Evolutionary conservation across 176 grass and related monocot genomes (phyloP), one percentile per base, ranked within the genome.

Genomic region (Eremochloa ophiuroides): DNA sequence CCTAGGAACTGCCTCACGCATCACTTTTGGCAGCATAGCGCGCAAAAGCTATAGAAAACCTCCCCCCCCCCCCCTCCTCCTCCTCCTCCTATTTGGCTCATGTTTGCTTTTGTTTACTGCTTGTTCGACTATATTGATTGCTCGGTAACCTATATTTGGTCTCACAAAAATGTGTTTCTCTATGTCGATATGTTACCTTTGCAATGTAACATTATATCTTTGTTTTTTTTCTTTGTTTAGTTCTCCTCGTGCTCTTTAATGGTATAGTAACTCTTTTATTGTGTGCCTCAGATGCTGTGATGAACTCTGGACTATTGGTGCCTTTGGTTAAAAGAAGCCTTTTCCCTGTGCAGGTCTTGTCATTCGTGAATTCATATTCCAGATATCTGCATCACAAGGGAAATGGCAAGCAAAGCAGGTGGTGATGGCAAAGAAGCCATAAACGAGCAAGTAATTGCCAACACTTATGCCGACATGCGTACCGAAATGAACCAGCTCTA

Each of bases 401-500:
- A 77, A 83, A 97, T 97, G 94, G 85, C 89, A 23, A 81, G 39
- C 91, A 85, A 29, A 30, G 77, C 69, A 55, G 58, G 84, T 17
- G 72, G 79, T 67, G 86, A 92, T 0, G 58, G 33, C 43, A 87
- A 77, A 83, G 91, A 91, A 48, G 67, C 60, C 44, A 74, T 89
- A 61, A 94, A 89, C 23, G 92, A 97, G 80, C 94, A 97, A 94
- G 56, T 60, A 47, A 62, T 94, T 16, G 90, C 90, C 35, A 94
- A 94, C 31, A 74, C 17, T 11, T 97, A 97, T 14, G 90, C 83
- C 0, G 83, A 80, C 73, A 92, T 94, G 92, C 95, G 95, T 22
- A 77, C 88, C 4, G 92, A 97, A 65, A 87, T 94, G 69, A 94
- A 92, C 71, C 95, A 97, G 48, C 75, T 97, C 46, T 90, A 94